Evolutionary conservation across 495 filamentous ascomycete genomes (phyloP).

Genomic region (Penicillium silybi): DNA sequence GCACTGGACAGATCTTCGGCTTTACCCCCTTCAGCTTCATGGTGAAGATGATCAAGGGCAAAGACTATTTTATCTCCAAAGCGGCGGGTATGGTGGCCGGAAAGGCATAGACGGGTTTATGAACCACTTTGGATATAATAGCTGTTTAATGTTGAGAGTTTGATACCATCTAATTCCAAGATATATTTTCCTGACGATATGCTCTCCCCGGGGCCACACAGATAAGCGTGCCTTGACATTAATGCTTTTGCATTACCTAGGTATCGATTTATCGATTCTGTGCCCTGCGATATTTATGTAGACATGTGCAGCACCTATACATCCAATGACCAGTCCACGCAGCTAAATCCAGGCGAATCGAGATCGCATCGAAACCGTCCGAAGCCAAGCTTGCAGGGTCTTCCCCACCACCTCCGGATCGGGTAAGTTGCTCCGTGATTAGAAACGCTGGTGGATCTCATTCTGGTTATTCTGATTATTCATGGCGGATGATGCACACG

Average conservation of each 20-base stretch:
- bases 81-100: conserved; percentile 15
- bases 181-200: background rate
- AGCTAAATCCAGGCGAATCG: background rate
- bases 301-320: background rate
- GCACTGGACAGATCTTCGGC: conserved; percentile 48
- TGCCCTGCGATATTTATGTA: no score
- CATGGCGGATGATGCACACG: conserved; percentile 5
- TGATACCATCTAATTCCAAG: background rate
- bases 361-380: background rate
- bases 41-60: conserved; percentile 46
- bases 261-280: background rate
- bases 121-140: background rate
- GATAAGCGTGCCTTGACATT: background rate
- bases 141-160: background rate
- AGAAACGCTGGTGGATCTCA: conserved; percentile 1
- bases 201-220: background rate
- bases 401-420: conserved; percentile 5
- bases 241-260: background rate
- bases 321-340: background rate
- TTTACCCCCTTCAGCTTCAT: conserved; percentile 41
- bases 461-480: background rate
- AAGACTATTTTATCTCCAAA: conserved; percentile 34
- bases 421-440: conserved; percentile 17
- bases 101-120: conserved; percentile 3
- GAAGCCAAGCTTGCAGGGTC: background rate